Conservation (phyloP, 1,284 basidiomycete species). For the Cryptococcus hybrid region DNA sequence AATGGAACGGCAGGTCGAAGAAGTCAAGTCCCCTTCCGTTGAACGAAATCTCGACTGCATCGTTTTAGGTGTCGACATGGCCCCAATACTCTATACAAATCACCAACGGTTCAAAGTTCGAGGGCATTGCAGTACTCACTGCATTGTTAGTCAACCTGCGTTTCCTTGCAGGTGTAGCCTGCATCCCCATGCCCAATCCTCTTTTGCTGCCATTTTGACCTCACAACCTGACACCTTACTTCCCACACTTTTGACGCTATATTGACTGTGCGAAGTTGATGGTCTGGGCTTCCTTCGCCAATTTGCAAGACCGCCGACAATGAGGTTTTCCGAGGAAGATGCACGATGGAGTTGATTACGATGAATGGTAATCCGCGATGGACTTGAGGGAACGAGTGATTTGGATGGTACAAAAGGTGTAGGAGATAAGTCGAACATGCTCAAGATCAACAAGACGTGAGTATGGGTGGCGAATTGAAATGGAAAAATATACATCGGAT, state of each 20-base stretch:
- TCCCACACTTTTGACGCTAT: neutral
- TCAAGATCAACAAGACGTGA: neutral
- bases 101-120: neutral
- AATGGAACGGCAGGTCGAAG: neutral
- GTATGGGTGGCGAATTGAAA: neutral
- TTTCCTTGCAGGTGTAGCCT: conserved; percentile 20
- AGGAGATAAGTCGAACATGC: conserved; percentile 5
- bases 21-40: neutral
- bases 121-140: neutral
- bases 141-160: conserved; percentile 6
- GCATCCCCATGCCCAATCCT: conserved; percentile 26
- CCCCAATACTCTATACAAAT: conserved; percentile 13
- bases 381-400: conserved; percentile 9
- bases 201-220: neutral
- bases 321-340: conserved; percentile 4
- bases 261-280: neutral
- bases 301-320: conserved; percentile 12
- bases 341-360: neutral
- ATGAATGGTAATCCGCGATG: neutral
- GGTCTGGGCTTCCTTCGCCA: conserved; percentile 14
- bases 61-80: conserved; percentile 11
- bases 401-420: neutral
- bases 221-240: too few species aligned
- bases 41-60: too few species aligned
- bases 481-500: neutral